Conservation (phyloP, 1,284 basidiomycete species). For the Marasmius oreades region DNA sequence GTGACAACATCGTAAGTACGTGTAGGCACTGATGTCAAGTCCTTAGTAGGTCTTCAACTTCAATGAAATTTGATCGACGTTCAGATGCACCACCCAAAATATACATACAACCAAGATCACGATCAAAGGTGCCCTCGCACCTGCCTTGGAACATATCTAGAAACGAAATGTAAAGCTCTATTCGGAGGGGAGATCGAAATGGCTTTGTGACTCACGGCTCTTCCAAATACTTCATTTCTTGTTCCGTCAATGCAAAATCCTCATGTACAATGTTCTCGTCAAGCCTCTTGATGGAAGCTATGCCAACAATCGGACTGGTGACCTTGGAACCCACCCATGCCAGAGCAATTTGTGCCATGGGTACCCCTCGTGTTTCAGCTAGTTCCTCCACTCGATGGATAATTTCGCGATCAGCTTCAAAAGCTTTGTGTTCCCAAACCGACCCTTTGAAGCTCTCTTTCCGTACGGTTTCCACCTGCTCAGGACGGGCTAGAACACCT, state of each 20-base stretch:
- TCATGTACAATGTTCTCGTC: conserved; percentile 4
- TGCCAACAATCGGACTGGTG: conserved; percentile 38
- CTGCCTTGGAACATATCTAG: no score
- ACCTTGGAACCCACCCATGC: conserved; percentile 36
- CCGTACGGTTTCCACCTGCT: conserved; percentile 27
- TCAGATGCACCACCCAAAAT: no score
- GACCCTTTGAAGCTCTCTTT: conserved; percentile 22
- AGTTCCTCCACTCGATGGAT: conserved; percentile 40
- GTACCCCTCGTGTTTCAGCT: conserved; percentile 31
- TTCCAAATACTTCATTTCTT: conserved; percentile 9
- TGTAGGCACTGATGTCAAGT: no score
- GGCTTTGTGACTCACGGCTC: conserved; percentile 8
- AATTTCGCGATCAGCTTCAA: conserved; percentile 31
- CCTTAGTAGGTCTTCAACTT: no score
- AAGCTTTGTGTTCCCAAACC: conserved; percentile 22
- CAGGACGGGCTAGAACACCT: conserved; percentile 37
- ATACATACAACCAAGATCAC: no score
- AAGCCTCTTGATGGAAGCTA: conserved; percentile 5
- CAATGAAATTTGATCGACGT: no score
- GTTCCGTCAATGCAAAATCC: background rate
- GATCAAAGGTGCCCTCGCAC: no score
- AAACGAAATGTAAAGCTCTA: no score
- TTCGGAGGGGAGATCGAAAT: background rate
- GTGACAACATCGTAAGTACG: no score
- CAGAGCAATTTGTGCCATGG: conserved; percentile 40